Conservation (phyloP, 176 grass and related monocot species). For the Juncus effusus region DNA sequence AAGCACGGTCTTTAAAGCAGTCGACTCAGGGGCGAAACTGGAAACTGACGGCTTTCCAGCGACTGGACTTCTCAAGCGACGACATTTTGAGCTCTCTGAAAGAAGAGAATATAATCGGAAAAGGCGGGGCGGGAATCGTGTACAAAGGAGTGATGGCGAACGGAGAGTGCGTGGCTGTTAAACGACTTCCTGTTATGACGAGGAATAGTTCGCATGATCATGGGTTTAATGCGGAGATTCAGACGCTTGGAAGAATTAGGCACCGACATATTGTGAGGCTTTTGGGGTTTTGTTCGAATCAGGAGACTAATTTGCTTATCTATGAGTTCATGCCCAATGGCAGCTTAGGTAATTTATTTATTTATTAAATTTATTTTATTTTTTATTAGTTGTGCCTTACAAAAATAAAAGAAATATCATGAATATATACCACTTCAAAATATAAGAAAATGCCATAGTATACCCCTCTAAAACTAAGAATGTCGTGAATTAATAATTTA, state of each 20-base stretch:
- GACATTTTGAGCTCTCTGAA: conserved; percentile 74
- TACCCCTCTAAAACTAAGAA: no score
- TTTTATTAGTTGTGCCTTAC: no score
- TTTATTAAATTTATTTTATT: no score
- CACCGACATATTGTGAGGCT: conserved; percentile 90
- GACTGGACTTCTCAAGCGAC: conserved; percentile 76
- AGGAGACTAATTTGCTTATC: conserved; percentile 78
- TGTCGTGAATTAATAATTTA: no score
- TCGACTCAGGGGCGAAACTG: conserved; percentile 66
- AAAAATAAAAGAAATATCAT: no score
- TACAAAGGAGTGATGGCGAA: conserved; percentile 90
- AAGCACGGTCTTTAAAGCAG: conserved; percentile 84
- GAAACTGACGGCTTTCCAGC: conserved; percentile 80
- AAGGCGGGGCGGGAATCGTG: conserved; percentile 89
- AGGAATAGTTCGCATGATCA: conserved; percentile 82
- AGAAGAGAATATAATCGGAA: conserved; percentile 94
- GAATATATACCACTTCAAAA: no score
- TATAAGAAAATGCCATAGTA: no score
- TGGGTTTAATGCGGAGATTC: conserved; percentile 91
- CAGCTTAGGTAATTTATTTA: conserved; percentile 34
- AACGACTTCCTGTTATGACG: conserved; percentile 70
- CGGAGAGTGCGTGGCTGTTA: conserved; percentile 79
- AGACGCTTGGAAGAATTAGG: conserved; percentile 85
- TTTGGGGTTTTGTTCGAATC: conserved; percentile 87
- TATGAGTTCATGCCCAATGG: conserved; percentile 99